These are phyloP conservation scores for Brassica hybrid DNA, from an alignment of 441 rosid species.

Conservation along the genomic window DNA sequence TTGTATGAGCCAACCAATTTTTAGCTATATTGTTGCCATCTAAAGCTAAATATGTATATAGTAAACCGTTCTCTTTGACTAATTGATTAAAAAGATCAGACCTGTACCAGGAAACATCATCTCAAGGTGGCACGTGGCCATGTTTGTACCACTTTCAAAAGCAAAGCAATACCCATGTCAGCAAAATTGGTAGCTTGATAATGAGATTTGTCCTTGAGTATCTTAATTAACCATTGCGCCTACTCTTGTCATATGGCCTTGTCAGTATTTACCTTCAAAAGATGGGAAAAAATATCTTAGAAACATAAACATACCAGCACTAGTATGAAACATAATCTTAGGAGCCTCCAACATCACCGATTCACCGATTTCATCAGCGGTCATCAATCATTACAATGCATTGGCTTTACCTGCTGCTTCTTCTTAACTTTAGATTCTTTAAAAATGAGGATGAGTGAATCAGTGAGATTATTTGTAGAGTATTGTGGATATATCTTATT, in stretches of 20 bases:
- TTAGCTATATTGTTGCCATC: constrained; percentile 5
- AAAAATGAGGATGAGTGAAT: too few species aligned
- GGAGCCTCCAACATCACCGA: too few species aligned
- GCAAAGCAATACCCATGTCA: constrained; percentile 69
- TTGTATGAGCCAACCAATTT: constrained; percentile 1
- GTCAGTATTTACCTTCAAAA: constrained; percentile 70
- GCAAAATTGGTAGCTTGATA: constrained; percentile 85
- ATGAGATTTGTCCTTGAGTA: constrained; percentile 88
- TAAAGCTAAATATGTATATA: constrained; percentile 4
- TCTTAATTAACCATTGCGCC: constrained; percentile 56
- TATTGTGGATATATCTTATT: too few species aligned
- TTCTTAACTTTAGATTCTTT: too few species aligned
- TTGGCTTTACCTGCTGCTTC: too few species aligned
- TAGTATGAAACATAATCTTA: not conserved
- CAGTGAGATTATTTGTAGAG: too few species aligned
- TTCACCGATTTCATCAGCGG: too few species aligned
- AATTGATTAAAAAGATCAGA: constrained; percentile 24
- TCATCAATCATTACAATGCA: too few species aligned
- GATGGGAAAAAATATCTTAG: constrained; percentile 30
- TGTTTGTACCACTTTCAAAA: constrained; percentile 72
- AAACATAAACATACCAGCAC: constrained; percentile 17
- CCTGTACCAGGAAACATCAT: constrained; percentile 89
- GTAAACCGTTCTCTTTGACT: constrained; percentile 14
- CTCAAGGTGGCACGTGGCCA: constrained; percentile 63
- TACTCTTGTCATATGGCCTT: constrained; percentile 66